A percentile compares a stretch with the other conserved stretches of the same genome.
Conservation (phyloP, 2,329 filamentous ascomycete species). For the Scortechinia acanthostroma region DNA sequence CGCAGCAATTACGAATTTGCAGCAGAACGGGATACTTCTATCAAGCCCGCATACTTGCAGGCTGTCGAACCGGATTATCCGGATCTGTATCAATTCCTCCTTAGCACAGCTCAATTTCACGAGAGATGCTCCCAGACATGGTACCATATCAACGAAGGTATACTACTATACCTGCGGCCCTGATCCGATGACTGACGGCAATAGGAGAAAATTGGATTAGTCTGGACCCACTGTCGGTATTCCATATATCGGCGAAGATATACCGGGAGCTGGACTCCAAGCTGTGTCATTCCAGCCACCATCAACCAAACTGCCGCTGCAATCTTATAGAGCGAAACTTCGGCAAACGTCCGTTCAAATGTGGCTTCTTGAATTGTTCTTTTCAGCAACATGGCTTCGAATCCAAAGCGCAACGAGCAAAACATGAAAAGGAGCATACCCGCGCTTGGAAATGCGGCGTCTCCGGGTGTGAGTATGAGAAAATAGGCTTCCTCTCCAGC, state of each 20-base stretch:
- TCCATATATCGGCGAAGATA: not conserved
- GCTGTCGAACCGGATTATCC: too few relatives aligned
- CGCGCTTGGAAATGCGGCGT: not conserved
- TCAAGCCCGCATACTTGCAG: not conserved
- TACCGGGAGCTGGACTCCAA: not conserved
- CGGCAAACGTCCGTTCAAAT: not conserved
- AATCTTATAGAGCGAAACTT: not conserved
- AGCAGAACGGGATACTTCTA: not conserved
- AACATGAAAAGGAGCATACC: not conserved
- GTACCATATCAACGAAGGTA: too few relatives aligned
- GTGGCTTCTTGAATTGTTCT: not conserved
- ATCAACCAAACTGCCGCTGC: not conserved
- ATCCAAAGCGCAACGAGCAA: not conserved
- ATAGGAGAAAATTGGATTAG: not conserved
- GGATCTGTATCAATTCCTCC: too few relatives aligned
- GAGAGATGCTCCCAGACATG: too few relatives aligned
- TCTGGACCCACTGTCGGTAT: not conserved
- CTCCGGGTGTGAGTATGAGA: not conserved
- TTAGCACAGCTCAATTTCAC: too few relatives aligned
- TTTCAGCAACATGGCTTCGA: not conserved
- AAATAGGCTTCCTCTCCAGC: too few relatives aligned
- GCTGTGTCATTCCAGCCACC: not conserved
- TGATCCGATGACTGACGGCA: not conserved
- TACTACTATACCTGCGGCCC: not conserved
- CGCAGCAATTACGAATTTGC: not conserved